These are phyloP conservation scores for Sporothrix dimorphospora DNA, from an alignment of 2,329 filamentous ascomycete genomes.

Conservation along the genomic window DNA sequence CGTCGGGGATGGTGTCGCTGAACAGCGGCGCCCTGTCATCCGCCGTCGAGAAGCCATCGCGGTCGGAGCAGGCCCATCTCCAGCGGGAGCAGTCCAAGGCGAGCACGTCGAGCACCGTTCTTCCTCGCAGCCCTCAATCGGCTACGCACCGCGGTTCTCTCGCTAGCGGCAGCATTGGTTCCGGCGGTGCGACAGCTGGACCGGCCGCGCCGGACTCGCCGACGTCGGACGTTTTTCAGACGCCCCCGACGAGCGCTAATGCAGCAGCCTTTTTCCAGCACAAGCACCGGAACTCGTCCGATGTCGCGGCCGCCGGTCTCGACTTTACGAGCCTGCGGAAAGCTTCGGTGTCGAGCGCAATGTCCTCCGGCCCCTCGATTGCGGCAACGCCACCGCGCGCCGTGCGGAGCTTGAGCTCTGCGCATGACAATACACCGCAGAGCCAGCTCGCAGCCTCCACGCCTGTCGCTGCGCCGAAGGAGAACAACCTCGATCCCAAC, in stretches of 20 bases:
- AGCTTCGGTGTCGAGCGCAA: conserved; percentile 49
- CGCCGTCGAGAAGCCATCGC: not conserved
- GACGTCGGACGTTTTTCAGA: conserved; percentile 52
- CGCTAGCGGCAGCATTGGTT: conserved; percentile 26
- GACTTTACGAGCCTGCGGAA: conserved; percentile 45
- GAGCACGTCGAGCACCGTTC: conserved; percentile 38
- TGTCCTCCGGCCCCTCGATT: conserved; percentile 44
- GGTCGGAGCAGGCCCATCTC: conserved; percentile 29
- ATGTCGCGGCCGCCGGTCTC: conserved; percentile 44
- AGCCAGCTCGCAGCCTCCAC: conserved; percentile 14
- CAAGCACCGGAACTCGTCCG: conserved; percentile 49
- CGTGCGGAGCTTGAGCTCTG: conserved; percentile 39
- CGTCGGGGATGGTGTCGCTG: conserved; percentile 15
- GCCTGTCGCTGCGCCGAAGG: conserved; percentile 30
- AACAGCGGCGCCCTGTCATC: conserved; percentile 1
- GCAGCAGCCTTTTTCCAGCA: conserved; percentile 43
- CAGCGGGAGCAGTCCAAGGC: conserved; percentile 40
- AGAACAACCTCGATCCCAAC: conserved; percentile 34
- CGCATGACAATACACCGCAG: conserved; percentile 37
- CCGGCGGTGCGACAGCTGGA: not conserved
- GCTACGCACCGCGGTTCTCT: conserved; percentile 41
- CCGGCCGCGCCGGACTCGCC: conserved; percentile 43
- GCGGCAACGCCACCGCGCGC: conserved; percentile 42
- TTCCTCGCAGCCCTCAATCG: conserved; percentile 45
- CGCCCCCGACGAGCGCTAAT: conserved; percentile 50